Conservation (phyloP, 805 yeast species). For the Candida railenensis region DNA sequence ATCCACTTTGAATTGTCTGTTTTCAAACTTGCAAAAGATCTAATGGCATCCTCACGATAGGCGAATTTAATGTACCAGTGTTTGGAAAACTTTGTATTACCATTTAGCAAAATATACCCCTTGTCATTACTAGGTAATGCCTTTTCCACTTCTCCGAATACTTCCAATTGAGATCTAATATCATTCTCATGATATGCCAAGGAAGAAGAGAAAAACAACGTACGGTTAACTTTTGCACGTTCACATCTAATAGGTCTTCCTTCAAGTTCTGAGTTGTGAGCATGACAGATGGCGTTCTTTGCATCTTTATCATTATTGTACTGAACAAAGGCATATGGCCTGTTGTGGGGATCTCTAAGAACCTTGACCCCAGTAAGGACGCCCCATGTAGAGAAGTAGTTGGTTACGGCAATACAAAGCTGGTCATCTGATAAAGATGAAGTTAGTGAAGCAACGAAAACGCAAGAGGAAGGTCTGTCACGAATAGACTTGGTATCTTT, state of each 20-base stretch:
- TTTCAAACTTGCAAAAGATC: conserved; percentile 73
- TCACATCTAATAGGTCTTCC: conserved; percentile 85
- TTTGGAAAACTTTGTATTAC: conserved; percentile 22
- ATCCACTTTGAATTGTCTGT: conserved; percentile 55
- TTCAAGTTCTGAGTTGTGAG: conserved; percentile 66
- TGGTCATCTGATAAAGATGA: conserved; percentile 67
- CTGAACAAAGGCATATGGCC: conserved; percentile 94
- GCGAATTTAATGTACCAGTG: conserved; percentile 79
- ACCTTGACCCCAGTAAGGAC: conserved; percentile 73
- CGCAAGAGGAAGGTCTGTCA: conserved; percentile 82
- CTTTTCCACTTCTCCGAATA: conserved; percentile 78
- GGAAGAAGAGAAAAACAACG: conserved; percentile 57
- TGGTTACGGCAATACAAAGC: conserved; percentile 63
- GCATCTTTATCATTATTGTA: conserved; percentile 73
- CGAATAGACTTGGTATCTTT: conserved; percentile 11
- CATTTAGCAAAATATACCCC: conserved; percentile 22
- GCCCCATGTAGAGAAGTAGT: conserved; percentile 73
- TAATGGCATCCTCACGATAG: conserved; percentile 82
- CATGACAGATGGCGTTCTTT: conserved; percentile 59
- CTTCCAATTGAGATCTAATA: conserved; percentile 37
- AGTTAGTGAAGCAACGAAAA: conserved; percentile 82
- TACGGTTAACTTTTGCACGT: conserved; percentile 87
- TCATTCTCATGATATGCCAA: conserved; percentile 22
- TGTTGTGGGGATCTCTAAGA: conserved; percentile 70
- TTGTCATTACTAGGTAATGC: conserved; percentile 42